A percentile compares a stretch with the other conserved stretches of the same genome.
Conservation (phyloP, 2,329 filamentous ascomycete species). For the Lomentospora prolificans region DNA sequence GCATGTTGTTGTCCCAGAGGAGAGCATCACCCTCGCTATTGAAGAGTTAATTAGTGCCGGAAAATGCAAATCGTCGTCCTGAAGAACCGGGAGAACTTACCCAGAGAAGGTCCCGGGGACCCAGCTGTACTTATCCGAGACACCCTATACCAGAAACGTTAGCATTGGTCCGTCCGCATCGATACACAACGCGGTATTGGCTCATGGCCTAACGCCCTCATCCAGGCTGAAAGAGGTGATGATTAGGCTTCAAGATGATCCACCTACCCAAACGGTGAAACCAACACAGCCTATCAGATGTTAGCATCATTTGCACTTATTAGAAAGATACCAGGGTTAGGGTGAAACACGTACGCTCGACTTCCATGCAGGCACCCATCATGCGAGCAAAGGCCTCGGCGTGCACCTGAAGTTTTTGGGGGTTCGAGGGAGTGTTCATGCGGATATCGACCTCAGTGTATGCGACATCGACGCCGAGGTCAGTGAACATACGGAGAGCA, state of each 20-base stretch:
- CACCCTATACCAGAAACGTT: slow-evolving; percentile 13
- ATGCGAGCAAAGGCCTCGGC: slow-evolving; percentile 27
- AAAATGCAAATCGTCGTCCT: no score
- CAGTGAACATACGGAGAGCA: slow-evolving; percentile 30
- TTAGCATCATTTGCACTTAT: not conserved
- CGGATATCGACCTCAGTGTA: slow-evolving; percentile 44
- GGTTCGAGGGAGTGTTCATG: slow-evolving; percentile 27
- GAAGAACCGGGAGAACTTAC: slow-evolving; percentile 12
- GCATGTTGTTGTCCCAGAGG: slow-evolving; percentile 13
- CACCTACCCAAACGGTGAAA: slow-evolving; percentile 18
- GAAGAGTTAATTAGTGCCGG: not conserved
- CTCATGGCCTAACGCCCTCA: not conserved
- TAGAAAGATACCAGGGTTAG: not conserved
- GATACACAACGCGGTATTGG: not conserved
- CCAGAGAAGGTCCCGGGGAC: slow-evolving; percentile 15
- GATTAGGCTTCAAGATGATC: not conserved
- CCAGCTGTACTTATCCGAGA: slow-evolving; percentile 18
- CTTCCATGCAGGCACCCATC: slow-evolving; percentile 17
- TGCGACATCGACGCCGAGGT: slow-evolving; percentile 36
- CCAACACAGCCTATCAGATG: slow-evolving; percentile 16
- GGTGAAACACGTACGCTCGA: slow-evolving; percentile 10
- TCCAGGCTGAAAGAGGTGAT: no score
- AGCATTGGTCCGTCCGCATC: no score
- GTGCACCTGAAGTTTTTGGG: slow-evolving; percentile 28
- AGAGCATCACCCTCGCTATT: slow-evolving; percentile 10